Conservation (phyloP, 1,284 basidiomycete genomes). For the Heterobasidion annosum region DNA sequence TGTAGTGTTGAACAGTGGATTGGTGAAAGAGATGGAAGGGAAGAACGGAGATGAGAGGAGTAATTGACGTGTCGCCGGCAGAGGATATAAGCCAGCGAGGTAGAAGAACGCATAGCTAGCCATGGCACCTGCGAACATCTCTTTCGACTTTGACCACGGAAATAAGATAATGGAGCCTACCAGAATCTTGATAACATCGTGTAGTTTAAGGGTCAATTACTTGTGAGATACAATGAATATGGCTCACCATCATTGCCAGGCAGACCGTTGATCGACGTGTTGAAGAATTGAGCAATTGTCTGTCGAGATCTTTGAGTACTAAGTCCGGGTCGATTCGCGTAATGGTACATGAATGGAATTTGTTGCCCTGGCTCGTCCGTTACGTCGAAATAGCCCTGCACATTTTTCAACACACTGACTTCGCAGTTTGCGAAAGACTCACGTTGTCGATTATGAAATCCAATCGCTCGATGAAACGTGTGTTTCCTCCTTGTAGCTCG, state of each 20-base stretch:
- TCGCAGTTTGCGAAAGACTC: background rate
- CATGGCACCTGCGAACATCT: conserved; percentile 44
- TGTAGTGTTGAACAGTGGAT: background rate
- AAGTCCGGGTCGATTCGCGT: conserved; percentile 45
- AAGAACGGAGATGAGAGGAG: conserved; percentile 4
- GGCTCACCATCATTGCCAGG: conserved; percentile 52
- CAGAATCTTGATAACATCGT: conserved; percentile 26
- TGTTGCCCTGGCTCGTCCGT: conserved; percentile 57
- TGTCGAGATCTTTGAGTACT: conserved; percentile 49
- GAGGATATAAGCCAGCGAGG: conserved; percentile 1
- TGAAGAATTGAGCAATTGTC: conserved; percentile 45
- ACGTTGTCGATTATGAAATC: conserved; percentile 48
- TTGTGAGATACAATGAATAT: background rate
- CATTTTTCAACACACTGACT: background rate
- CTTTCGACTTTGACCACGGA: background rate
- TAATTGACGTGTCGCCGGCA: background rate
- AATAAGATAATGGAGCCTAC: conserved; percentile 12
- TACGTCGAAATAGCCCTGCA: conserved; percentile 39
- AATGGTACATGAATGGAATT: conserved; percentile 61
- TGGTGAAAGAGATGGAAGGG: conserved; percentile 4
- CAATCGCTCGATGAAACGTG: conserved; percentile 43
- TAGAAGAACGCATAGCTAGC: conserved; percentile 41
- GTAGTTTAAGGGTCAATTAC: background rate
- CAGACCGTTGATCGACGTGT: conserved; percentile 42
- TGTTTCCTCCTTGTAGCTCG: conserved; percentile 44